phyloP scores from a whole-genome alignment of 2,329 filamentous ascomycete genomes.

The Colletotrichum sp. region DNA sequence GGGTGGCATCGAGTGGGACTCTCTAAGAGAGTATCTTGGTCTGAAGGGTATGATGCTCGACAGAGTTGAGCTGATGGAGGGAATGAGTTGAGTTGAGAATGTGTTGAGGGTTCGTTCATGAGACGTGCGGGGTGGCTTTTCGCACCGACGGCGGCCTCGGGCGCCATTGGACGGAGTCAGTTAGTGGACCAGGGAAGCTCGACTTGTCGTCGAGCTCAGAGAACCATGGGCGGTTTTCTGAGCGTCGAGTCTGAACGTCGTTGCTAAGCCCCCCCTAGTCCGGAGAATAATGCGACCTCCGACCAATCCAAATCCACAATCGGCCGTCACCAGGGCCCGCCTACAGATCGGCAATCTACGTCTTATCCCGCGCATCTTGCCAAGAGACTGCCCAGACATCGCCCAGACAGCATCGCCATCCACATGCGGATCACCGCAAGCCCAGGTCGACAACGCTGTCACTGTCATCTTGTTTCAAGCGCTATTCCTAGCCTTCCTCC shows the following conservation, averaged over 20 bases:
- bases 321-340: conserved; percentile 1
- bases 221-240: conserved; percentile 9
- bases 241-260: conserved; percentile 10
- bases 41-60: conserved; percentile 90
- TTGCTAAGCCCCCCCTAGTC: conserved; percentile 22
- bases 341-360: conserved; percentile 24
- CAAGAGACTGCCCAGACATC: conserved; percentile 23
- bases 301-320: conserved; percentile 18
- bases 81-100: conserved; percentile 62
- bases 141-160: not conserved
- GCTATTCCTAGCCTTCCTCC: conserved; percentile 21
- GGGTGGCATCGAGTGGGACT: conserved; percentile 88
- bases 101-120: conserved; percentile 8
- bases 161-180: conserved; percentile 5
- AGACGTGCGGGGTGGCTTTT: conserved; percentile 12
- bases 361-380: conserved; percentile 23
- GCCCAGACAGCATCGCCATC: conserved; percentile 20
- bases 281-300: conserved; percentile 20
- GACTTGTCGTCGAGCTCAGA: conserved; percentile 2
- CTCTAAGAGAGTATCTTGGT: conserved; percentile 81
- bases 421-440: conserved; percentile 17
- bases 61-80: conserved; percentile 87
- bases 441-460: conserved; percentile 20
- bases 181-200: conserved; percentile 12
- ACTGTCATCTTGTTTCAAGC: conserved; percentile 24